These are phyloP conservation scores for Venturia pyrina DNA, from an alignment of 2,329 filamentous ascomycete genomes.

Conservation along the genomic window DNA sequence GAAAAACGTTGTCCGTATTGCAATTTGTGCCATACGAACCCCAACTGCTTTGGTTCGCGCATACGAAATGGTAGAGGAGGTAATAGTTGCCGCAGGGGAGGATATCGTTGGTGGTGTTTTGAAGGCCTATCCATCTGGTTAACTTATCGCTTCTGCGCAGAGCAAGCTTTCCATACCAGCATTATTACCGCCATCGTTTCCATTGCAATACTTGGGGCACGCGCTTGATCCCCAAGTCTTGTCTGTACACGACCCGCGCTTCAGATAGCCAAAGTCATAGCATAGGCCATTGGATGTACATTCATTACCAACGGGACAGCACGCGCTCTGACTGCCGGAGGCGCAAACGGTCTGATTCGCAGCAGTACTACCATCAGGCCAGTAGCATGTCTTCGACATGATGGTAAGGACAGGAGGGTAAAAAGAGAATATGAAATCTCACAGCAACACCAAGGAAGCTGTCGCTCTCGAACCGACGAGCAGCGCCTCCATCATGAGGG, in stretches of 20 bases:
- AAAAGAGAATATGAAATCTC: not conserved
- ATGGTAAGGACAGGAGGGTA: not conserved
- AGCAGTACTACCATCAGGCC: not conserved
- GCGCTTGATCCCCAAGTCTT: not conserved
- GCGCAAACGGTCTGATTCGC: not conserved
- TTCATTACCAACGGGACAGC: not conserved
- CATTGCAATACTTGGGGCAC: conserved; percentile 5
- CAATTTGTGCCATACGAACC: not conserved
- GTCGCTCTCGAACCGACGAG: not conserved
- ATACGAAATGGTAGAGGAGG: not conserved
- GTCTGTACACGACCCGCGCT: conserved; percentile 5
- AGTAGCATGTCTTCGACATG: conserved; percentile 4
- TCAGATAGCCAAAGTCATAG: not conserved
- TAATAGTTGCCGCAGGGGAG: conserved; percentile 3
- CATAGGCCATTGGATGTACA: conserved; percentile 1
- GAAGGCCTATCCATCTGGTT: not conserved
- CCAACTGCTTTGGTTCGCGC: not conserved
- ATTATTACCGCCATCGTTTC: not conserved
- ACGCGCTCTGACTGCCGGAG: not conserved
- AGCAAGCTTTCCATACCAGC: not conserved
- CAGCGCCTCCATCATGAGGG: not conserved
- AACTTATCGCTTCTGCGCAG: not conserved
- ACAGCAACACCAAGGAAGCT: not conserved
- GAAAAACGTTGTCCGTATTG: not conserved
- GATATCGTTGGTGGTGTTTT: conserved; percentile 5